These are phyloP conservation scores for Polygonum aviculare DNA, from an alignment of 148 eudicot species.

Conservation along the genomic window DNA sequence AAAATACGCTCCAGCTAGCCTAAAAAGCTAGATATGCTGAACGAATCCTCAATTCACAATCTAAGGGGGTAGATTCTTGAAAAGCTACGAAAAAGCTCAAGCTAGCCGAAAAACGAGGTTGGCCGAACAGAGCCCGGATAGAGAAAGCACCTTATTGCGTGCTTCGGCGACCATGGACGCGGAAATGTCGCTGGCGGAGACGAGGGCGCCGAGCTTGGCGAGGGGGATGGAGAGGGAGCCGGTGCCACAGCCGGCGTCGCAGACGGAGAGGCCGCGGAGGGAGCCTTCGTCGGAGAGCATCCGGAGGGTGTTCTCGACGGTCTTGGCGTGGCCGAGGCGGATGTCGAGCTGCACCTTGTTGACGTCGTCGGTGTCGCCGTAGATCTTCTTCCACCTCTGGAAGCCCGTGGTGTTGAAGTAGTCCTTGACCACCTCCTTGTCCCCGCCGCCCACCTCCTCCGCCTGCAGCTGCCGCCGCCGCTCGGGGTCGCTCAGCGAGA, in stretches of 20 bases:
- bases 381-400: constrained; percentile 88
- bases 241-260: constrained; percentile 99
- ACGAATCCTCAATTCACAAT: too few relatives aligned
- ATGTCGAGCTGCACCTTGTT: constrained; percentile 81
- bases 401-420: constrained; percentile 85
- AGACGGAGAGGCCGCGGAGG: constrained; percentile 58
- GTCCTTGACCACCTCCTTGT: constrained; percentile 91
- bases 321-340: constrained; percentile 79
- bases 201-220: constrained; percentile 75
- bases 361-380: constrained; percentile 85
- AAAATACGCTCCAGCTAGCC: too few relatives aligned
- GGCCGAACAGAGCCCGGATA: too few relatives aligned
- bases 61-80: too few relatives aligned
- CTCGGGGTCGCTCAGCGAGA: constrained; percentile 77
- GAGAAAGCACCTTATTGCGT: constrained; percentile 33
- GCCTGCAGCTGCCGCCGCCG: constrained; percentile 79
- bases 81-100: too few relatives aligned
- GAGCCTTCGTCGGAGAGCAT: constrained; percentile 68
- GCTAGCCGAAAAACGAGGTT: too few relatives aligned
- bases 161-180: constrained; percentile 98
- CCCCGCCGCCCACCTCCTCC: constrained; percentile 85
- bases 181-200: constrained; percentile 80
- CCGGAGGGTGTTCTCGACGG: constrained; percentile 69
- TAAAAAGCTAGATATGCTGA: too few relatives aligned
- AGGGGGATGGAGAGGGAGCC: constrained; percentile 72